phyloP scores from a whole-genome alignment of 345 rosid species.

The Eucalyptus tenuipes region DNA sequence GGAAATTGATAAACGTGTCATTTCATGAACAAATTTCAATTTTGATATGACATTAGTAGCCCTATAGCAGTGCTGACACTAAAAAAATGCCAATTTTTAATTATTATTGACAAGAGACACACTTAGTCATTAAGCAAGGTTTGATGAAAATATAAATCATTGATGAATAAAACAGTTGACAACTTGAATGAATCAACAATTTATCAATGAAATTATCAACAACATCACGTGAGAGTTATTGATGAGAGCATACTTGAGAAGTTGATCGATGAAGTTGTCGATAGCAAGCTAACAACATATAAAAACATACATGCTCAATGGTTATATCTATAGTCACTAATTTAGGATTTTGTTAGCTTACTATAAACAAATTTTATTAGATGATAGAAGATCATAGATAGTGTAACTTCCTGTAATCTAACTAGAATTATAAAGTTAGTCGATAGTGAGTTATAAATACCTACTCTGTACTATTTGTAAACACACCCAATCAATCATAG shows the following conservation, averaged over 20 bases:
- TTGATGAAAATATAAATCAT: no score
- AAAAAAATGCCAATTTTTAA: no score
- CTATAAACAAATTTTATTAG: no score
- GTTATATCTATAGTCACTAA: not conserved
- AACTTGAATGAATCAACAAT: no score
- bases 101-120: accelerated
- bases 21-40: no score
- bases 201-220: accelerated
- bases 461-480: accelerated
- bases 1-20: no score
- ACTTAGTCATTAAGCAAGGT: no score
- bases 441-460: no score
- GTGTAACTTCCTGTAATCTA: not conserved
- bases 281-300: accelerated
- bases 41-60: accelerated
- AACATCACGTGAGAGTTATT: no score
- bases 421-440: no score
- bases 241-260: accelerated
- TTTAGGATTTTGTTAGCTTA: not conserved
- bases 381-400: not conserved
- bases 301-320: no score
- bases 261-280: accelerated
- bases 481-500: accelerated
- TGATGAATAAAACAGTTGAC: no score
- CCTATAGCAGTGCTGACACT: accelerated